phyloP scores from a whole-genome alignment of 2,329 filamentous ascomycete genomes.

The Xylariales sp. region DNA sequence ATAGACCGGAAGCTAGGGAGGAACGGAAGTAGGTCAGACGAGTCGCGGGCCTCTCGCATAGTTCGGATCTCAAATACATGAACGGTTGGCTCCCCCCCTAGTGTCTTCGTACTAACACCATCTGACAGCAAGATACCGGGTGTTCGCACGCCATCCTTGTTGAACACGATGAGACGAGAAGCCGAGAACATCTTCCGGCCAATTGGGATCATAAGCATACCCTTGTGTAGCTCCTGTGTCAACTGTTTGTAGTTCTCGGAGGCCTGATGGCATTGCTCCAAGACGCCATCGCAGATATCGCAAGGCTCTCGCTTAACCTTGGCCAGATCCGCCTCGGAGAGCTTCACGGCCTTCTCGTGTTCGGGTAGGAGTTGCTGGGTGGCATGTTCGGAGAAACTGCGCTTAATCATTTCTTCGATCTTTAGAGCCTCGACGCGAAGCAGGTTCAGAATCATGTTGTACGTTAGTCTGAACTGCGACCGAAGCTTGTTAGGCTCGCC shows the following conservation, averaged over 20 bases:
- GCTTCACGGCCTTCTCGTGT: slow-evolving; percentile 88
- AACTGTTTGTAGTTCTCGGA: slow-evolving; percentile 74
- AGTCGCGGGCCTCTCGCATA: slow-evolving; percentile 63
- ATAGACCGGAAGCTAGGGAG: slow-evolving; percentile 64
- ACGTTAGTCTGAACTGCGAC: slow-evolving; percentile 94
- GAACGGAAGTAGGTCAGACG: slow-evolving; percentile 84
- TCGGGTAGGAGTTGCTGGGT: slow-evolving; percentile 92
- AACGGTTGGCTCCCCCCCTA: slow-evolving; percentile 58
- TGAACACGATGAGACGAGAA: slow-evolving; percentile 78
- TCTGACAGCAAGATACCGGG: slow-evolving; percentile 77
- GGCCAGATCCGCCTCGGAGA: slow-evolving; percentile 85
- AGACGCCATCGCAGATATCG: slow-evolving; percentile 70
- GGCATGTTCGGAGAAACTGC: slow-evolving; percentile 96
- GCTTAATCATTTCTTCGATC: slow-evolving; percentile 99
- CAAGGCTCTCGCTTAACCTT: slow-evolving; percentile 87
- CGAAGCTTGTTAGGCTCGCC: slow-evolving; percentile 92
- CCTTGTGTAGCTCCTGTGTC: slow-evolving; percentile 76
- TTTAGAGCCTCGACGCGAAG: slow-evolving; percentile 93
- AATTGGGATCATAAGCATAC: slow-evolving; percentile 72
- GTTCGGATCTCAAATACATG: slow-evolving; percentile 75
- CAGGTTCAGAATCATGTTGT: slow-evolving; percentile 98
- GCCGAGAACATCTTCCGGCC: slow-evolving; percentile 74
- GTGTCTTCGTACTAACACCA: slow-evolving; percentile 59
- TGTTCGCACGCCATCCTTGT: slow-evolving; percentile 76
- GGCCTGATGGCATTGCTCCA: slow-evolving; percentile 77